Conservation (phyloP, 352 stramenopile genomes). For the Globisporangium iwayamae region DNA sequence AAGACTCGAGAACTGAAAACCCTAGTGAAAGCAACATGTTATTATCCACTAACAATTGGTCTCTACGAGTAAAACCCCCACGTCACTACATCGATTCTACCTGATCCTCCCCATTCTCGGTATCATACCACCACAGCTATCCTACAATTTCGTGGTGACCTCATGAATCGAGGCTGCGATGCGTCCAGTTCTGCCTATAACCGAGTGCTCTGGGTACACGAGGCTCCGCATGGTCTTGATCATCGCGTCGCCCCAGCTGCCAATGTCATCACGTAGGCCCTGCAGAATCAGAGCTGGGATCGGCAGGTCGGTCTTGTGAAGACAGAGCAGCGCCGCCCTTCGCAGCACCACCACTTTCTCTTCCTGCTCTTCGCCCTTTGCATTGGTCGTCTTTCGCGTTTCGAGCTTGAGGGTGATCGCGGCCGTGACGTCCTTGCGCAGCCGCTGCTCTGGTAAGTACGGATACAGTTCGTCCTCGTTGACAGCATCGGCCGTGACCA, state of each 20-base stretch:
- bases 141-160: neutral
- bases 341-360: constrained; percentile 5
- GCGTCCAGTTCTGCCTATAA: neutral
- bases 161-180: neutral
- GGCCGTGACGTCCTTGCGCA: constrained; percentile 9
- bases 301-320: neutral
- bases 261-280: neutral
- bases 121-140: no score
- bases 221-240: neutral
- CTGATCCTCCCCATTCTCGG: no score
- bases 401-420: constrained; percentile 4
- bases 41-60: no score
- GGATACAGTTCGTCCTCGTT: constrained; percentile 12
- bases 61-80: neutral
- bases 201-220: neutral
- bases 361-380: neutral
- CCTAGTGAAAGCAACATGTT: no score
- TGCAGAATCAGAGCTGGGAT: neutral
- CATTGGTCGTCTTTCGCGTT: neutral
- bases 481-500: constrained; percentile 9
- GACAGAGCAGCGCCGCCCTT: constrained; percentile 1
- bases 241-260: constrained; percentile 12
- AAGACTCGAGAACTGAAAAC: no score
- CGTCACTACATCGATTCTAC: no score
- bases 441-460: constrained; percentile 7